Evolutionary conservation across 73 alveolate genomes (phyloP).

Genomic region (Loxodes magnus): DNA sequence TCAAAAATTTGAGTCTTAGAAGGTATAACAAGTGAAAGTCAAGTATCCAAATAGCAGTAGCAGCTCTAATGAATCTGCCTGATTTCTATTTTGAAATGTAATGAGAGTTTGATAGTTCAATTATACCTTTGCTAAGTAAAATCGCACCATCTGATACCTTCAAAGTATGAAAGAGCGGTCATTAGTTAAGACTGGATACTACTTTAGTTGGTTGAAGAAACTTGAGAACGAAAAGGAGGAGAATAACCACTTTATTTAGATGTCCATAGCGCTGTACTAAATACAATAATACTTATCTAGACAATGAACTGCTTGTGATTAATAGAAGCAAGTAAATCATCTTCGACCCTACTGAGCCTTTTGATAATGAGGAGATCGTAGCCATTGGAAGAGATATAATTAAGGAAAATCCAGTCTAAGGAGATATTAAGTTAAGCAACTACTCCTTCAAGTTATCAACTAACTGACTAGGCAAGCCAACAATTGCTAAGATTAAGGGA

Average conservation of each 20-base stretch:
- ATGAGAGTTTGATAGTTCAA: conserved; percentile 10
- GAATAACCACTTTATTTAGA: conserved; percentile 3
- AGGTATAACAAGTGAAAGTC: not conserved
- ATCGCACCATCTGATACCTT: conserved; percentile 3
- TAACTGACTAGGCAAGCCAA: not conserved
- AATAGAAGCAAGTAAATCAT: not conserved
- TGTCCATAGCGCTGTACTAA: too few species aligned
- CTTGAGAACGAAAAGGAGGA: not conserved
- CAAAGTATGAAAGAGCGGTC: conserved; percentile 7
- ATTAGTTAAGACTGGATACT: conserved; percentile 2
- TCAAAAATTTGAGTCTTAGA: not conserved
- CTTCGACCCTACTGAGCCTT: conserved; percentile 1
- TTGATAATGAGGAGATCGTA: conserved; percentile 8
- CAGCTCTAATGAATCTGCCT: conserved; percentile 2
- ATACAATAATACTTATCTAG: not conserved
- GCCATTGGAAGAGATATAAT: conserved; percentile 7
- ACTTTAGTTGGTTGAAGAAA: conserved; percentile 13
- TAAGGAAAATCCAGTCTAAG: conserved; percentile 8
- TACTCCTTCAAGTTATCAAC: not conserved
- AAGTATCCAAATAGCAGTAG: not conserved
- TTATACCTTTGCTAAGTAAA: conserved; percentile 4
- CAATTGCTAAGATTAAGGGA: not conserved
- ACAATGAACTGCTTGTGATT: conserved; percentile 1
- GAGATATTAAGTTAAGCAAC: not conserved
- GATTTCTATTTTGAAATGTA: conserved; percentile 8